A percentile compares a stretch with the other conserved stretches of the same genome.
These are phyloP conservation scores for Perkinsus chesapeaki DNA, from an alignment of 169 alveolate genomes.

Conservation along the genomic window DNA sequence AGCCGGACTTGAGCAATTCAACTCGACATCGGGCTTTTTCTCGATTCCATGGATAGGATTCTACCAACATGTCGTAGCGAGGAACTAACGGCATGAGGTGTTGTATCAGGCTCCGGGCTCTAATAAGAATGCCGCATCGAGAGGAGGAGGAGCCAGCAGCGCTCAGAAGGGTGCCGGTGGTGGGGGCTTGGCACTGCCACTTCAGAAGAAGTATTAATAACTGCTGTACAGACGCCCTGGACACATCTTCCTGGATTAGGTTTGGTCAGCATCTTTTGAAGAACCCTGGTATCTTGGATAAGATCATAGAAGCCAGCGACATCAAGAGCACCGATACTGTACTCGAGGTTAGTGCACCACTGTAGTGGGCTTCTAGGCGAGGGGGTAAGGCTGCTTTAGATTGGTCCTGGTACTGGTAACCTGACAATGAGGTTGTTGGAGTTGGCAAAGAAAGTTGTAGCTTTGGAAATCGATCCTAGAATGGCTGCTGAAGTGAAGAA, in stretches of 20 bases:
- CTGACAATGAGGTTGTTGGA: constrained; percentile 89
- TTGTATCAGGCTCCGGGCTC: background rate
- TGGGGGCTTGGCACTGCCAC: background rate
- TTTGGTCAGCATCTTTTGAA: constrained; percentile 96
- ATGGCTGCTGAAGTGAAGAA: constrained; percentile 97
- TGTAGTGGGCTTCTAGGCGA: background rate
- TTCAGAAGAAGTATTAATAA: background rate
- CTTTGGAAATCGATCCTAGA: constrained; percentile 96
- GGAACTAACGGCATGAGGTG: background rate
- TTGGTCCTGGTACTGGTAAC: constrained; percentile 84
- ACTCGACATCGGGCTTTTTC: too few relatives aligned
- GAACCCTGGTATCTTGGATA: constrained; percentile 93
- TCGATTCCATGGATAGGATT: too few relatives aligned
- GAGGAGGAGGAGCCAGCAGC: background rate
- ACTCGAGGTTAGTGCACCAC: constrained; percentile 96
- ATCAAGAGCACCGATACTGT: constrained; percentile 93
- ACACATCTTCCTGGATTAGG: constrained; percentile 37
- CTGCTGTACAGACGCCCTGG: background rate
- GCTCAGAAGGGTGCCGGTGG: background rate
- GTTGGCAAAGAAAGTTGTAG: constrained; percentile 91
- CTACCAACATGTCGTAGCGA: too few relatives aligned
- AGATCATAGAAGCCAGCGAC: constrained; percentile 89
- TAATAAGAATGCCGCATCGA: background rate
- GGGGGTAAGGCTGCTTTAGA: background rate
- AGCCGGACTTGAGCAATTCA: too few relatives aligned